These are phyloP conservation scores for Lachnum nothofagi DNA, from an alignment of 2,329 filamentous ascomycete genomes.

Conservation along the genomic window DNA sequence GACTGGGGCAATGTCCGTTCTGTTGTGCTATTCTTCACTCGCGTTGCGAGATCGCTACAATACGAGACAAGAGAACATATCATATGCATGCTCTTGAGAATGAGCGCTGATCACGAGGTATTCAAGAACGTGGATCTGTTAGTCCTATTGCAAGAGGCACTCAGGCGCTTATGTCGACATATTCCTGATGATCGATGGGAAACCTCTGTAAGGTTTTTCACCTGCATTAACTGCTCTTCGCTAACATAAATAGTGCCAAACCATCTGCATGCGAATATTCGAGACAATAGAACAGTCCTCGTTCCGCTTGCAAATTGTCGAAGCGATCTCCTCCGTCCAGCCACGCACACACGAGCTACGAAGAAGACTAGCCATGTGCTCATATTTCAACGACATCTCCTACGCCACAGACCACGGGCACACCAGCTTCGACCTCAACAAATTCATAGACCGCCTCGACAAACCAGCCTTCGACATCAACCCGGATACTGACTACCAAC, in stretches of 20 bases:
- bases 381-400: constrained; percentile 50
- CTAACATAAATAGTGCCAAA: constrained; percentile 40
- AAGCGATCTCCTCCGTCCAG: constrained; percentile 51
- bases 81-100: constrained; percentile 46
- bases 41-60: constrained; percentile 26
- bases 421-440: constrained; percentile 34
- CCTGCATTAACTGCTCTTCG: constrained; percentile 1
- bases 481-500: constrained; percentile 59
- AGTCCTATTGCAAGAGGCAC: constrained; percentile 37
- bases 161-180: constrained; percentile 41
- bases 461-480: constrained; percentile 48
- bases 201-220: constrained; percentile 32
- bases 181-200: constrained; percentile 38
- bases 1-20: constrained; percentile 27
- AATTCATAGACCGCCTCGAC: constrained; percentile 43
- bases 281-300: constrained; percentile 42
- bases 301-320: constrained; percentile 54
- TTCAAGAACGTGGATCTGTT: constrained; percentile 41
- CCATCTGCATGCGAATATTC: constrained; percentile 45
- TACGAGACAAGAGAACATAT: constrained; percentile 32
- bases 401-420: constrained; percentile 41
- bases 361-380: constrained; percentile 60
- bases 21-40: constrained; percentile 22
- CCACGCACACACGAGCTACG: constrained; percentile 54
- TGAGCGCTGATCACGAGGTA: constrained; percentile 51